Base-by-base conservation (phyloP, 768 basidiomycete genomes). In the Trametes meyenii region DNA sequence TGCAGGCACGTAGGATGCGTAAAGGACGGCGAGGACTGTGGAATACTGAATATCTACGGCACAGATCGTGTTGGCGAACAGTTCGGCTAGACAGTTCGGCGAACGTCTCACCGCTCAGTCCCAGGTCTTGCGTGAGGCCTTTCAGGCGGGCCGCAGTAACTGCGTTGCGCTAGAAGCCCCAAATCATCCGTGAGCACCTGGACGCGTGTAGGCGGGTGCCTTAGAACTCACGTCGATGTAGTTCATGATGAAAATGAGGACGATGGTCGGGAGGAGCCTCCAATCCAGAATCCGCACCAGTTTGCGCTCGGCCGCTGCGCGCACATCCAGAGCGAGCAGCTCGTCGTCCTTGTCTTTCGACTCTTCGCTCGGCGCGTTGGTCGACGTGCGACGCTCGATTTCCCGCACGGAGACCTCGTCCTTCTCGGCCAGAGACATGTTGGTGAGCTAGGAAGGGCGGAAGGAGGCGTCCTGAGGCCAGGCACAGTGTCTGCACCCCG, bases 181-280 rank as follows among this genome's bases (percentile, higher is more conserved):
- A 17, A 11, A 8, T 17, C 16, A 16, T 4, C 11, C 3, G 50
- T 38, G 12, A 63, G 69, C 40, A 44, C 66, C 70, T 50, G 74
- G 21, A 71, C 56, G 69, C 70, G 42, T 71, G 74, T 65, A 72
- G 64, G 33, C 66, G 17, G 29, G 61, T 33, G 29, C 29, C 29
- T 33, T 33, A 66, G 29, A 0, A 66, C 74, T 62, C 61, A 87
- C 86, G 70, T 87, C 86, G 61, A 88, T 86, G 64, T 85, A 86
- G 64, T 88, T 88, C 83, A 87, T 82, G 61, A 88, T 79, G 64
- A 75, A 86, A 36, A 88, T 84, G 54, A 86, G 54, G 19, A 85
- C 74, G 40, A 88, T 80, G 0, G 83, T 82, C 0, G 84, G 84
- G 49, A 89, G 67, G 3, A 88, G 71, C 38, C 85, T 76, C 61